A percentile compares a stretch with the other conserved stretches of the same genome.
Evolutionary conservation across 371 early-diverging fungal species (phyloP).

Genomic region (Choanephora cucurbitarum): DNA sequence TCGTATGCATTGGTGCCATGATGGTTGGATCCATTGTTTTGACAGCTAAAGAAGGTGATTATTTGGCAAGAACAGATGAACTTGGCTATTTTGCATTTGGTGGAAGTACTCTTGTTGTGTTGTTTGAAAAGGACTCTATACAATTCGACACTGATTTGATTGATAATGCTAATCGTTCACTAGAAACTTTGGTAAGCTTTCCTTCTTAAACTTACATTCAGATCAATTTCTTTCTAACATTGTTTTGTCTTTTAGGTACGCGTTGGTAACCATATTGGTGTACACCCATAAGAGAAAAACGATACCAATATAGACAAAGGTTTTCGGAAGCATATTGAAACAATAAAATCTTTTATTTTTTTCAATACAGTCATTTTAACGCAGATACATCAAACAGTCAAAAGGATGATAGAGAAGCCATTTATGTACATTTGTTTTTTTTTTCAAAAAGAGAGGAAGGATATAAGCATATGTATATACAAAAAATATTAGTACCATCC

Average conservation of each 20-base stretch:
- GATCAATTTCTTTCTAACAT: background rate
- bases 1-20: slow-evolving; percentile 84
- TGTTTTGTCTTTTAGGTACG: slow-evolving; percentile 11
- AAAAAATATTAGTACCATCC: slow-evolving; percentile 13
- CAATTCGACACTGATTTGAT: slow-evolving; percentile 71
- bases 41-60: slow-evolving; percentile 57
- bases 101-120: slow-evolving; percentile 76
- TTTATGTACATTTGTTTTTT: background rate
- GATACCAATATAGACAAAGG: too few relatives aligned
- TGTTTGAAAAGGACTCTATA: slow-evolving; percentile 67
- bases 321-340: too few relatives aligned
- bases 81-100: slow-evolving; percentile 84
- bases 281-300: slow-evolving; percentile 9
- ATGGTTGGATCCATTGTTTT: slow-evolving; percentile 86
- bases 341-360: too few relatives aligned
- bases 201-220: background rate
- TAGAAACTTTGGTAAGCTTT: slow-evolving; percentile 55
- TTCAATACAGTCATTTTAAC: too few relatives aligned
- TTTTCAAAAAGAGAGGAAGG: background rate
- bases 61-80: slow-evolving; percentile 73
- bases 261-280: slow-evolving; percentile 32
- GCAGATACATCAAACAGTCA: too few relatives aligned
- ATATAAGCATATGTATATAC: background rate
- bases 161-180: slow-evolving; percentile 53
- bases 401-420: too few relatives aligned